Evolutionary conservation across 768 basidiomycete species (phyloP).

Genomic region (Leccinum rimulosum): DNA sequence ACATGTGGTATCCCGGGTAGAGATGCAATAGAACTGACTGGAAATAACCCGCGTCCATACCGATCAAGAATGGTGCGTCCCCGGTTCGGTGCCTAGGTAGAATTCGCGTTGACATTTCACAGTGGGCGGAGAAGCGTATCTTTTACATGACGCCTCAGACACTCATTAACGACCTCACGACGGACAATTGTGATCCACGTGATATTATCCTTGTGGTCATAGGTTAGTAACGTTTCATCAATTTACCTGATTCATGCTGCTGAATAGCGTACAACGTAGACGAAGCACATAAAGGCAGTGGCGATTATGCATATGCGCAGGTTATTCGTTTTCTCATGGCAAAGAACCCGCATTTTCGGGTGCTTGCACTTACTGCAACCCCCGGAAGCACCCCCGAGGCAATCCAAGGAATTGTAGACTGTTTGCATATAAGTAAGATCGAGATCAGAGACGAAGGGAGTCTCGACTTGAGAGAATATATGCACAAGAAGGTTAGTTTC

Average conservation of each 20-base stretch:
- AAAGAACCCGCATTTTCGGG: conserved; percentile 89
- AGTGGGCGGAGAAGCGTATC: conserved; percentile 84
- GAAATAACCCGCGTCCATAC: conserved; percentile 53
- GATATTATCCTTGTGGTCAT: conserved; percentile 88
- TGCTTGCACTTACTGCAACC: conserved; percentile 93
- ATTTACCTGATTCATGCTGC: background rate
- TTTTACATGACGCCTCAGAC: conserved; percentile 98
- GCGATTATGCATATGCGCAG: conserved; percentile 90
- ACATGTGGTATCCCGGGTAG: conserved; percentile 89
- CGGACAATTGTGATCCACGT: conserved; percentile 68
- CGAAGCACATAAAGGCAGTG: conserved; percentile 93
- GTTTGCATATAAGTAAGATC: conserved; percentile 90
- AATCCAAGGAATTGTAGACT: conserved; percentile 90
- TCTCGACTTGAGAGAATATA: conserved; percentile 80
- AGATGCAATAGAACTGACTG: conserved; percentile 86
- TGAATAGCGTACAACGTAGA: conserved; percentile 45
- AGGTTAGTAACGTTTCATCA: conserved; percentile 45
- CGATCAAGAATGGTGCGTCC: conserved; percentile 59
- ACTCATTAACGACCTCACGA: conserved; percentile 78
- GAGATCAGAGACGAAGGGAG: conserved; percentile 93
- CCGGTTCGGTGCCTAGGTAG: background rate
- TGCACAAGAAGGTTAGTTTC: conserved; percentile 75
- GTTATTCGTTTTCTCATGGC: conserved; percentile 89
- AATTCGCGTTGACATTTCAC: background rate
- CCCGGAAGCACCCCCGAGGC: conserved; percentile 83